These are phyloP conservation scores for Candida railenensis DNA, from an alignment of 805 yeast species.

Conservation along the genomic window DNA sequence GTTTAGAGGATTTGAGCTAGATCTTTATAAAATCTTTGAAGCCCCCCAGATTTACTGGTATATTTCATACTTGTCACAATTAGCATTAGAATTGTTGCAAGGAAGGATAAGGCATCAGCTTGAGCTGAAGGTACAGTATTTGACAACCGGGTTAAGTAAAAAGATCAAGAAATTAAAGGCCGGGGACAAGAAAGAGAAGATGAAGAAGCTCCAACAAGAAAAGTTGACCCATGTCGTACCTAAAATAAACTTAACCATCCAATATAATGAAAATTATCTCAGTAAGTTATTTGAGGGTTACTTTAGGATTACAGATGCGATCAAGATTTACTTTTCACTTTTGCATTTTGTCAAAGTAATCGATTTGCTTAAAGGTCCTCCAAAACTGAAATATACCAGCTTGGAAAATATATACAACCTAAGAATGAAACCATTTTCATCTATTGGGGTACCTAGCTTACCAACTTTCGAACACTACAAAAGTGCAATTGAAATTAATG, in stretches of 20 bases:
- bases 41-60: constrained; percentile 68
- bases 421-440: constrained; percentile 75
- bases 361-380: constrained; percentile 25
- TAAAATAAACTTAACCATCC: constrained; percentile 22
- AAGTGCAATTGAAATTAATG: constrained; percentile 11
- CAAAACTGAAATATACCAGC: constrained; percentile 18
- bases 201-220: constrained; percentile 25
- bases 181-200: constrained; percentile 46
- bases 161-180: constrained; percentile 48
- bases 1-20: constrained; percentile 72
- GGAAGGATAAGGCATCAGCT: constrained; percentile 35
- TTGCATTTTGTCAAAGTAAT: constrained; percentile 18
- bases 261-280: constrained; percentile 22
- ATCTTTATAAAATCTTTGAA: constrained; percentile 73
- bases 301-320: constrained; percentile 18
- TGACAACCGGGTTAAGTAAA: constrained; percentile 34
- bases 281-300: constrained; percentile 16
- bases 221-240: constrained; percentile 36
- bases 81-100: constrained; percentile 41
- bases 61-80: constrained; percentile 46
- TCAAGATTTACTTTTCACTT: constrained; percentile 15
- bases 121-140: constrained; percentile 30
- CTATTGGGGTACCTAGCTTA: constrained; percentile 73
- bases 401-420: constrained; percentile 34
- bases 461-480: constrained; percentile 48